Evolutionary conservation across 129 eudicot genomes (phyloP).

Genomic region (Heracleum sosnowskyi): DNA sequence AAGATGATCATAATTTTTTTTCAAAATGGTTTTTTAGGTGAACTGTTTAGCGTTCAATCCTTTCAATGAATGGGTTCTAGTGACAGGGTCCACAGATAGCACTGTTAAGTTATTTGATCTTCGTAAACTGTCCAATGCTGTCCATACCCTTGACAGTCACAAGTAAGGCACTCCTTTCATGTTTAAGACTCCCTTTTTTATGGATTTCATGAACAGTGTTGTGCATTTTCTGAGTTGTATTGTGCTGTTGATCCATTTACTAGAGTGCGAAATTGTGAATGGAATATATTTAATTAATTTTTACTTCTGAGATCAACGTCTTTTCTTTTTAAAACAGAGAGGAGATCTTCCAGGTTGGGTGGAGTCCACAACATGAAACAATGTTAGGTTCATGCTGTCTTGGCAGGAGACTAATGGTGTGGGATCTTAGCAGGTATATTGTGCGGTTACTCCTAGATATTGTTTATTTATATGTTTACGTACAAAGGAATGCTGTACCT

Average conservation of each 20-base stretch:
- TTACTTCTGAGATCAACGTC: neutral
- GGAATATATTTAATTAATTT: neutral
- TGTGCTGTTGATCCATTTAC: neutral
- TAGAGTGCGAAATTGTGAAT: neutral
- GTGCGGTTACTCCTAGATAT: neutral
- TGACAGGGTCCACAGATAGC: constrained; percentile 63
- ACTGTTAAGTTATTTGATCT: constrained; percentile 54
- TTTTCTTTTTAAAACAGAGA: constrained; percentile 27
- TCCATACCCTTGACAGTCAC: constrained; percentile 54
- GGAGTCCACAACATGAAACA: constrained; percentile 57
- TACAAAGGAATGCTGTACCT: neutral
- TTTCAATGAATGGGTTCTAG: constrained; percentile 56
- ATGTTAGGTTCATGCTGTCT: constrained; percentile 62
- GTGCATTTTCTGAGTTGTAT: neutral
- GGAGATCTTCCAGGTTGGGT: constrained; percentile 68
- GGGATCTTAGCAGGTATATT: constrained; percentile 69
- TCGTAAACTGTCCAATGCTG: constrained; percentile 33
- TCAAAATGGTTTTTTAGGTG: constrained; percentile 25
- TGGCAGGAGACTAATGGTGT: constrained; percentile 60
- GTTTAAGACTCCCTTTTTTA: neutral
- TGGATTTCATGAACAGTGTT: neutral
- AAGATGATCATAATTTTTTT: neutral
- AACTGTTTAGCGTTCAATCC: constrained; percentile 65
- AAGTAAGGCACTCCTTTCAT: constrained; percentile 29
- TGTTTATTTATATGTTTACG: neutral